Evolutionary conservation across 2,329 filamentous ascomycete species (phyloP).

Genomic region (Apiospora pterosperma): DNA sequence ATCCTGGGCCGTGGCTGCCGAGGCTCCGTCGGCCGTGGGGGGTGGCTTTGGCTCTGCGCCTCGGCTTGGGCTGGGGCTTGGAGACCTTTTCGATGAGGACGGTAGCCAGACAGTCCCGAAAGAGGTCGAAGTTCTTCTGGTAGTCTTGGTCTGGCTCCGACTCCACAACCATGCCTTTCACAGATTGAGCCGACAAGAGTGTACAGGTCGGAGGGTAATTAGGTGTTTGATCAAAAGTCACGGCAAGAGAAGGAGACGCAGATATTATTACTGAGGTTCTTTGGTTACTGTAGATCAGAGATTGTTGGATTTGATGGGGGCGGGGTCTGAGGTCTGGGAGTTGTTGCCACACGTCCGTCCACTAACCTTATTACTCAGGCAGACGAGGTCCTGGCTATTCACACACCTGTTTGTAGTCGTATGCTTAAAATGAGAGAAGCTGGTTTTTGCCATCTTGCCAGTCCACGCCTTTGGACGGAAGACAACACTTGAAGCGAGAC

Average conservation of each 20-base stretch:
- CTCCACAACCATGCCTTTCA: background rate
- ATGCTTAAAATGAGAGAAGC: too few relatives aligned
- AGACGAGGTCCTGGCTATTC: too few relatives aligned
- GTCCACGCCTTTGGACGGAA: too few relatives aligned
- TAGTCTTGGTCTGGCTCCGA: constrained; percentile 11
- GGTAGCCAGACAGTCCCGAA: constrained; percentile 71
- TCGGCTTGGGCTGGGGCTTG: constrained; percentile 36
- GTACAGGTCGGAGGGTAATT: background rate
- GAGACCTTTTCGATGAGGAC: constrained; percentile 62
- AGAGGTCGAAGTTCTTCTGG: constrained; percentile 58
- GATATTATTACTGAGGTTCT: too few relatives aligned
- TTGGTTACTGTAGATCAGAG: background rate
- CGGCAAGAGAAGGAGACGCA: background rate
- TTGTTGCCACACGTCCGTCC: background rate
- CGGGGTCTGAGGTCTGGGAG: background rate
- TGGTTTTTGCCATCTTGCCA: too few relatives aligned
- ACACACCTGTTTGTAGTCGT: background rate
- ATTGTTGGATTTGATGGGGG: background rate
- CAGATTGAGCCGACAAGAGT: background rate
- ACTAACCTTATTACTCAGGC: background rate
- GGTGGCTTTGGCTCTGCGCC: constrained; percentile 40
- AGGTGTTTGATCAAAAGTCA: background rate
- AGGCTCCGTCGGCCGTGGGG: constrained; percentile 13
- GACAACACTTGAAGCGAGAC: too few relatives aligned
- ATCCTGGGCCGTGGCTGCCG: constrained; percentile 5